These are phyloP conservation scores for Trichosporon sp. DNA, from an alignment of 1,284 basidiomycete species.

Conservation along the genomic window DNA sequence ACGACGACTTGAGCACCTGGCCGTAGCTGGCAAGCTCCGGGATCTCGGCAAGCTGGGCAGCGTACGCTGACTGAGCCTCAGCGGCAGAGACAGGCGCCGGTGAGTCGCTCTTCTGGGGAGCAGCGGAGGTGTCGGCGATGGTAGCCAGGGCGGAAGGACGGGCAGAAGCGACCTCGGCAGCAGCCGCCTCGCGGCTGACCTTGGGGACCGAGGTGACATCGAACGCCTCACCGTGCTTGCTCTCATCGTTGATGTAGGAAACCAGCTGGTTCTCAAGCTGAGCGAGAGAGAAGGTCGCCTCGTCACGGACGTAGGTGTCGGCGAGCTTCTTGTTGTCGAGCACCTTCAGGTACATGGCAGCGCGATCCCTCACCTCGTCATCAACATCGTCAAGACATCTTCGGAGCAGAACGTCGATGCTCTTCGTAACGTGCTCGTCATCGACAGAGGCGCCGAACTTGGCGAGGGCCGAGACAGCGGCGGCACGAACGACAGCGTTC, in stretches of 20 bases:
- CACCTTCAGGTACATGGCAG: constrained; percentile 87
- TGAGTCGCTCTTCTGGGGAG: constrained; percentile 64
- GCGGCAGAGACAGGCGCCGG: constrained; percentile 68
- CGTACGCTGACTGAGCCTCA: constrained; percentile 83
- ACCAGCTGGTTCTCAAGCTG: constrained; percentile 84
- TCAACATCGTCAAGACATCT: constrained; percentile 98
- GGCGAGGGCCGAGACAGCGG: constrained; percentile 89
- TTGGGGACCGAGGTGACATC: constrained; percentile 81
- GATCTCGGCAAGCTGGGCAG: constrained; percentile 79
- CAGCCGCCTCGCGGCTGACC: constrained; percentile 84
- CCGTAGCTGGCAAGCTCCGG: constrained; percentile 87
- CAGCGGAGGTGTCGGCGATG: constrained; percentile 64
- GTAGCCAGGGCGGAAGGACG: constrained; percentile 80
- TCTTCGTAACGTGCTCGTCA: constrained; percentile 77
- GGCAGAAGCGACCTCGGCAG: constrained; percentile 69
- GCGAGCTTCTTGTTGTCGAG: constrained; percentile 79
- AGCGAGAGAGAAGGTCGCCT: constrained; percentile 86
- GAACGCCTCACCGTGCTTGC: constrained; percentile 70
- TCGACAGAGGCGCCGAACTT: constrained; percentile 92
- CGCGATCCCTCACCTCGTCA: constrained; percentile 97
- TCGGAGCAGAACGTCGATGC: constrained; percentile 81
- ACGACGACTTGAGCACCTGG: constrained; percentile 80
- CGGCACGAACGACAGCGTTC: constrained; percentile 96
- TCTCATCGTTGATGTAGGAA: constrained; percentile 80
- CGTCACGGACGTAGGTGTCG: constrained; percentile 86